These are phyloP conservation scores for Pythium rishiriense DNA, from an alignment of 352 stramenopile species.

Conservation along the genomic window DNA sequence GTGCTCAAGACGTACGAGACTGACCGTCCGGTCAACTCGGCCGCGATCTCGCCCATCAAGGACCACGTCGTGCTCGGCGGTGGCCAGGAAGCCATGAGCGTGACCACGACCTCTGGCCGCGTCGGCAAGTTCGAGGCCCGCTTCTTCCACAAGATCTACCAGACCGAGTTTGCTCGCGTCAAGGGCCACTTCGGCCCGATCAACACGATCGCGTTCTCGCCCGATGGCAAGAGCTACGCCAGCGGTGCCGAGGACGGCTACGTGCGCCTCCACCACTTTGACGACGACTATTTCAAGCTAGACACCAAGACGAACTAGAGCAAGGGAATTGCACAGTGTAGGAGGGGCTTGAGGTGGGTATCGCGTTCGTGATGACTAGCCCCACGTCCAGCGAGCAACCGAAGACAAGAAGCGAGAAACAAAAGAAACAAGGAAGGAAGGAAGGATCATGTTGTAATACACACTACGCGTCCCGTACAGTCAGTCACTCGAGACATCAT, in stretches of 20 bases:
- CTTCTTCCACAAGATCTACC: slow-evolving; percentile 99
- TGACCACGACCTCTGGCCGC: slow-evolving; percentile 95
- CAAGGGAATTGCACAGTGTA: slow-evolving; percentile 2
- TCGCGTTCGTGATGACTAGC: no score
- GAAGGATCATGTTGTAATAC: slow-evolving; percentile 21
- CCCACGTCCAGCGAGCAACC: neutral
- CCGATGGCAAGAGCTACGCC: slow-evolving; percentile 98
- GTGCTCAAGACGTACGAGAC: slow-evolving; percentile 98
- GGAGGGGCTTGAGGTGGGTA: neutral
- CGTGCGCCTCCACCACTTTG: slow-evolving; percentile 97
- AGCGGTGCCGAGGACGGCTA: slow-evolving; percentile 99
- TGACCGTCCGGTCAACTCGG: slow-evolving; percentile 98
- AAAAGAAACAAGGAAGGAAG: slow-evolving; percentile 1
- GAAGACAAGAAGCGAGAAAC: neutral
- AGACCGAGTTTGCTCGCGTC: slow-evolving; percentile 98
- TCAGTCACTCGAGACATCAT: neutral
- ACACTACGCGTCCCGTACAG: slow-evolving; percentile 14
- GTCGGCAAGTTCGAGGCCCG: slow-evolving; percentile 95
- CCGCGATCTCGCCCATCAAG: slow-evolving; percentile 96
- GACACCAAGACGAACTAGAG: slow-evolving; percentile 37
- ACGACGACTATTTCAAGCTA: slow-evolving; percentile 96
- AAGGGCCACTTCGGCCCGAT: slow-evolving; percentile 99
- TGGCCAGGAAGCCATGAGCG: slow-evolving; percentile 98
- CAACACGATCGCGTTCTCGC: slow-evolving; percentile 98
- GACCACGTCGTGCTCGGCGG: slow-evolving; percentile 96